Conservation (phyloP, 805 yeast species). For the Millerozyma acaciae region DNA sequence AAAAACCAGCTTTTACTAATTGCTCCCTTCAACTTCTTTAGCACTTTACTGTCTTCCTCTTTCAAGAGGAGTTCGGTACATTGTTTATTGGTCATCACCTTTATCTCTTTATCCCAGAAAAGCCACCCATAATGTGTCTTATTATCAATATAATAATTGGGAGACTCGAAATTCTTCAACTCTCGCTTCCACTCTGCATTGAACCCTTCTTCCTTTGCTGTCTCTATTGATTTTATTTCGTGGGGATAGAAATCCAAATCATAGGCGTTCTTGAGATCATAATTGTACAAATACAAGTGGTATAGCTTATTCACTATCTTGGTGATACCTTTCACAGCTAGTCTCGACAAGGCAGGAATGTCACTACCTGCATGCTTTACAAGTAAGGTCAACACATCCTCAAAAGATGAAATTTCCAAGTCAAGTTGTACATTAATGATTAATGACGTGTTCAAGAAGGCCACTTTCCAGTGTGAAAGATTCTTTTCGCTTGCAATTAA, state of each 20-base stretch:
- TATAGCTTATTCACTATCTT: slow-evolving; percentile 47
- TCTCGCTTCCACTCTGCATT: slow-evolving; percentile 46
- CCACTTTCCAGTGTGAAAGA: slow-evolving; percentile 55
- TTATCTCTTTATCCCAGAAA: slow-evolving; percentile 63
- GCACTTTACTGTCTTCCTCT: slow-evolving; percentile 37
- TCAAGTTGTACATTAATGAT: slow-evolving; percentile 52
- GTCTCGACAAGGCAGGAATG: slow-evolving; percentile 64
- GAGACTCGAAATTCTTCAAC: slow-evolving; percentile 43
- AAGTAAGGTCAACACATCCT: slow-evolving; percentile 40
- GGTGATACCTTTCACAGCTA: slow-evolving; percentile 58
- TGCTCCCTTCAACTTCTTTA: slow-evolving; percentile 40
- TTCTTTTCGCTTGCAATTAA: slow-evolving; percentile 22
- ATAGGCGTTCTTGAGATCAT: slow-evolving; percentile 44
- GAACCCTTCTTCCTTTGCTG: slow-evolving; percentile 36
- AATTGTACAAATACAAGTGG: slow-evolving; percentile 41
- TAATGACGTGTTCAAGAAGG: slow-evolving; percentile 45
- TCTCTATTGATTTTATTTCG: slow-evolving; percentile 41
- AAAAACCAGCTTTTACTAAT: slow-evolving; percentile 59
- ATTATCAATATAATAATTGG: slow-evolving; percentile 55
- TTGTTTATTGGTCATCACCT: slow-evolving; percentile 40
- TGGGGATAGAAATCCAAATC: slow-evolving; percentile 31
- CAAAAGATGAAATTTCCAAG: slow-evolving; percentile 43
- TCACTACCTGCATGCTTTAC: slow-evolving; percentile 48
- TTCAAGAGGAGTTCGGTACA: slow-evolving; percentile 26
- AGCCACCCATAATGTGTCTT: slow-evolving; percentile 62